A percentile compares a stretch with the other conserved stretches of the same genome.
These are phyloP conservation scores for Citrus medica DNA, from an alignment of 345 rosid genomes.

Conservation along the genomic window DNA sequence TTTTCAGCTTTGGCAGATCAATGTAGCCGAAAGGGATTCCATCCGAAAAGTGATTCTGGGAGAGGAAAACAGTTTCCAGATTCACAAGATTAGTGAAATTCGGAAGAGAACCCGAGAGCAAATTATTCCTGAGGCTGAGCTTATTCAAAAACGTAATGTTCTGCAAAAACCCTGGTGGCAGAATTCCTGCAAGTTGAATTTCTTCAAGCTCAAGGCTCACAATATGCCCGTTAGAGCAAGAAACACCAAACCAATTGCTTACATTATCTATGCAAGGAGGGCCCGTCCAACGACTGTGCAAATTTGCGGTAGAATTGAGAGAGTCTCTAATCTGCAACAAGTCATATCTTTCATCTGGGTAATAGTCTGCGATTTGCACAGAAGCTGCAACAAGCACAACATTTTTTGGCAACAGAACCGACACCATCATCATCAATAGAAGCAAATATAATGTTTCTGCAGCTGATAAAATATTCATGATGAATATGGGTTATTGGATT, in stretches of 20 bases:
- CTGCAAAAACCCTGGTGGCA: slow-evolving; percentile 33
- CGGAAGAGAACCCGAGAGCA: slow-evolving; percentile 39
- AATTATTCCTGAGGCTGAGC: slow-evolving; percentile 43
- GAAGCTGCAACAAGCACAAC: background rate
- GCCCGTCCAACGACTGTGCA: slow-evolving; percentile 49
- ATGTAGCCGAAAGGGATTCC: slow-evolving; percentile 33
- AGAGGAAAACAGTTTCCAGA: slow-evolving; percentile 33
- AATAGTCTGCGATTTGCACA: background rate
- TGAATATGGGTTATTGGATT: background rate
- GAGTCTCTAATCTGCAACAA: slow-evolving; percentile 43
- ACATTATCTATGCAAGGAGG: slow-evolving; percentile 36
- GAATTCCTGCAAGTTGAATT: slow-evolving; percentile 38
- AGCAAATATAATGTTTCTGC: background rate
- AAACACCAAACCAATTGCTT: slow-evolving; percentile 47
- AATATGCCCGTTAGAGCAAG: slow-evolving; percentile 41
- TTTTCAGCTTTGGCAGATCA: slow-evolving; percentile 25
- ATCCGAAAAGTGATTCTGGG: slow-evolving; percentile 39
- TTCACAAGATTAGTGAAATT: slow-evolving; percentile 25
- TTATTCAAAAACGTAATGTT: slow-evolving; percentile 37
- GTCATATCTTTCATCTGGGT: slow-evolving; percentile 34
- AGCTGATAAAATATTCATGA: slow-evolving; percentile 11
- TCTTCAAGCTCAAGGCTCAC: slow-evolving; percentile 43
- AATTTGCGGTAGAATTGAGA: slow-evolving; percentile 16
- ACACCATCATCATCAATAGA: background rate
- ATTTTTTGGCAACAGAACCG: background rate